Conservation (phyloP, 2,329 filamentous ascomycete genomes). For the Pezicula rhizophila region DNA sequence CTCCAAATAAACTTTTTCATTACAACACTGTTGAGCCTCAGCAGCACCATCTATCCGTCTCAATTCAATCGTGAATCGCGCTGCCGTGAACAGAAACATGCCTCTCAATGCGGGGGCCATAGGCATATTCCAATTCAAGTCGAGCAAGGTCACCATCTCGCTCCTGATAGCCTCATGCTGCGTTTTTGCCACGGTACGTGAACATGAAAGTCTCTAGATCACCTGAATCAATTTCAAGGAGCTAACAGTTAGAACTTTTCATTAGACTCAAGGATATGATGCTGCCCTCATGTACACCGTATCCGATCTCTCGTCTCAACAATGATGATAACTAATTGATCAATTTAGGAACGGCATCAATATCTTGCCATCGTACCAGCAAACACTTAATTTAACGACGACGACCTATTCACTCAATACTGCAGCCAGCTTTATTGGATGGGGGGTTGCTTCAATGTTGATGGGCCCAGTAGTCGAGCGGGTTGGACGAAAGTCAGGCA, state of each 20-base stretch:
- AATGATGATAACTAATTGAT: too few species aligned
- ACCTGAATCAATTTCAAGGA: too few species aligned
- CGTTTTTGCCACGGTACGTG: background rate
- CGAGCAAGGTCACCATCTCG: background rate
- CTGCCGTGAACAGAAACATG: too few species aligned
- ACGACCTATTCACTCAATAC: background rate
- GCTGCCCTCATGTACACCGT: background rate
- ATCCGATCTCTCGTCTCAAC: too few species aligned
- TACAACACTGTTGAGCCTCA: too few species aligned
- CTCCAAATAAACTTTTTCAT: too few species aligned
- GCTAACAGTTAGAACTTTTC: background rate
- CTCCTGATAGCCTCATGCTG: background rate
- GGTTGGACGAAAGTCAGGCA: background rate
- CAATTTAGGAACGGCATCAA: background rate
- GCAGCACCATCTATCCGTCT: too few species aligned
- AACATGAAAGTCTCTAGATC: background rate
- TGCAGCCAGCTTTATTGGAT: background rate
- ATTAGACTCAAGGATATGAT: constrained; percentile 7
- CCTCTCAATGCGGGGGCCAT: background rate
- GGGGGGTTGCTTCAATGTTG: background rate
- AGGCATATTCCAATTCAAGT: background rate
- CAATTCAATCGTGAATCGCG: too few species aligned
- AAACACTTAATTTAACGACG: background rate
- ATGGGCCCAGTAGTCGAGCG: background rate
- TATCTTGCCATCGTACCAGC: background rate